A percentile compares a stretch with the other conserved stretches of the same genome.
Evolutionary conservation across 2,329 filamentous ascomycete genomes (phyloP).

Genomic region (Fusarium cicatricum): DNA sequence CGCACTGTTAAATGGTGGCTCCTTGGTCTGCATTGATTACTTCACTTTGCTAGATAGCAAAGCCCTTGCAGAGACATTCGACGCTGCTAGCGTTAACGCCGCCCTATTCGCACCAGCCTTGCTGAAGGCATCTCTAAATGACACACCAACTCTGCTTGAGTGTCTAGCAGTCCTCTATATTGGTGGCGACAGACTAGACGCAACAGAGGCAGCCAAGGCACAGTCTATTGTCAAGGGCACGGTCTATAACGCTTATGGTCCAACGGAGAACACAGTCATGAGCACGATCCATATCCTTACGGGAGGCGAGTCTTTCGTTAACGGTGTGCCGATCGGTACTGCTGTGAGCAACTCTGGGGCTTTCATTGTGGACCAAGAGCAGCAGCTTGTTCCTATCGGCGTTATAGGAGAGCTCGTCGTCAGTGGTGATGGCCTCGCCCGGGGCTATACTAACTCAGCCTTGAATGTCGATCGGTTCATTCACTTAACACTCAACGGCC

Average conservation of each 20-base stretch:
- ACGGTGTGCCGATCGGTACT: constrained; percentile 1
- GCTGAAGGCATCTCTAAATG: constrained; percentile 12
- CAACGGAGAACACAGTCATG: constrained; percentile 34
- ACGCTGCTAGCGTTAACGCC: too few relatives aligned
- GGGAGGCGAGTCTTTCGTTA: not conserved
- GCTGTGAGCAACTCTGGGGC: not conserved
- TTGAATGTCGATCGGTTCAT: too few relatives aligned
- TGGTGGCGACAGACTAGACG: constrained; percentile 27
- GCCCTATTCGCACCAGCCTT: too few relatives aligned
- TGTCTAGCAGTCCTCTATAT: constrained; percentile 13
- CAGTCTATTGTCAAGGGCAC: not conserved
- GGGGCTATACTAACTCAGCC: not conserved
- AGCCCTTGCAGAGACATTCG: not conserved
- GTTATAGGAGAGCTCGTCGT: constrained; percentile 3
- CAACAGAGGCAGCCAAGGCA: constrained; percentile 7
- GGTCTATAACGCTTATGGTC: constrained; percentile 34
- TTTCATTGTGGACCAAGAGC: not conserved
- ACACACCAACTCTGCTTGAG: not conserved
- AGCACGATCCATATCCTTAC: too few relatives aligned
- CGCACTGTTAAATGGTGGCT: constrained; percentile 12
- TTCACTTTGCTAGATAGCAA: constrained; percentile 9
- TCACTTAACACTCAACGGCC: not conserved
- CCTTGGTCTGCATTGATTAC: constrained; percentile 22
- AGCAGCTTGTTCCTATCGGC: not conserved
- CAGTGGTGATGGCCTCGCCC: not conserved